These are phyloP conservation scores for Lodderomyces margitis DNA, from an alignment of 1,139 yeast genomes.

Conservation along the genomic window DNA sequence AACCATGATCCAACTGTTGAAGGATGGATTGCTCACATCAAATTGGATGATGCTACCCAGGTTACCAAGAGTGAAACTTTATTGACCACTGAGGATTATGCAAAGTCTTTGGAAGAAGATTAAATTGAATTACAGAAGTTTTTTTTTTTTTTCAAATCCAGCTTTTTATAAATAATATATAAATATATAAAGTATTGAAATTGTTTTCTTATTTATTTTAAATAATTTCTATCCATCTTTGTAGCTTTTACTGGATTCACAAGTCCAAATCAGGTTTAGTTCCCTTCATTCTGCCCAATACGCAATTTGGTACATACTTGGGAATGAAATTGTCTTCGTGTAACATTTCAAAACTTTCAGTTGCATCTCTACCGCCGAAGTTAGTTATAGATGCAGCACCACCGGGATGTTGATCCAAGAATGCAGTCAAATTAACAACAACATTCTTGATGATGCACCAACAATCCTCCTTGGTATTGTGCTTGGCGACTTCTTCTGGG, in stretches of 20 bases:
- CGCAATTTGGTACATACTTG: conserved; percentile 46
- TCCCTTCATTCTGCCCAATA: conserved; percentile 52
- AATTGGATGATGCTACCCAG: conserved; percentile 41
- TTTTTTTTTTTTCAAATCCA: too few relatives aligned
- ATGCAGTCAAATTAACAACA: conserved; percentile 80
- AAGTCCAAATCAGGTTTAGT: conserved; percentile 32
- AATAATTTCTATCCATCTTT: conserved; percentile 4
- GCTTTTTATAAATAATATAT: too few relatives aligned
- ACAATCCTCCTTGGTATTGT: conserved; percentile 62
- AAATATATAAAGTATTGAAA: not conserved
- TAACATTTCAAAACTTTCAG: conserved; percentile 69
- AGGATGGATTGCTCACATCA: conserved; percentile 88
- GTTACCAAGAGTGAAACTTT: conserved; percentile 29
- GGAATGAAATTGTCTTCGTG: conserved; percentile 55
- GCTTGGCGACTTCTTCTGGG: conserved; percentile 59
- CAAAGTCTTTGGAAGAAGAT: conserved; percentile 52
- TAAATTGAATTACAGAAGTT: too few relatives aligned
- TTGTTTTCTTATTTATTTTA: not conserved
- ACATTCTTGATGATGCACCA: conserved; percentile 88
- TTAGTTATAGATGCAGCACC: conserved; percentile 70
- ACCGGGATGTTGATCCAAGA: conserved; percentile 84
- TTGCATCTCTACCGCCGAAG: conserved; percentile 90
- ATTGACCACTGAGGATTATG: conserved; percentile 58
- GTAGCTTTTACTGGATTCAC: not conserved
- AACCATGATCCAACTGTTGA: conserved; percentile 89